These are phyloP conservation scores for Monosporozyma unispora DNA, from an alignment of 805 yeast species.

Conservation along the genomic window DNA sequence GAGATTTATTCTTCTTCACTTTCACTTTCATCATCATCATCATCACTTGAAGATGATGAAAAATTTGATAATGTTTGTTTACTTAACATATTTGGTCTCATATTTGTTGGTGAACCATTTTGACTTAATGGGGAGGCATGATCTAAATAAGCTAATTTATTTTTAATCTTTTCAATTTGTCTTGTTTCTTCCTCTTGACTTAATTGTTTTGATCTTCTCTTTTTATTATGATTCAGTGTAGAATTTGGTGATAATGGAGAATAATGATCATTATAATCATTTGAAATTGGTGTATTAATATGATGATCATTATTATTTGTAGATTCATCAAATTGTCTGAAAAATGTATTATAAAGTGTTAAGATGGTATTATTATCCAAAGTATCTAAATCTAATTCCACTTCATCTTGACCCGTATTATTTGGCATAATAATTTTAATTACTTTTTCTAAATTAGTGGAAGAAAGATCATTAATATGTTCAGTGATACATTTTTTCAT, in stretches of 20 bases:
- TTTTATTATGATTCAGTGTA: conserved; percentile 12
- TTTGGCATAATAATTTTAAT: conserved; percentile 70
- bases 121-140: conserved; percentile 39
- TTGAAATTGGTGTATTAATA: conserved; percentile 20
- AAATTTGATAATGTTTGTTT: conserved; percentile 7
- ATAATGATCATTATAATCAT: conserved; percentile 5
- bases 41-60: conserved; percentile 26
- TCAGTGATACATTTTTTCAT: conserved; percentile 94
- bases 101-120: conserved; percentile 29
- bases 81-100: not conserved
- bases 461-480: conserved; percentile 66
- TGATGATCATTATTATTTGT: conserved; percentile 24
- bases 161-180: conserved; percentile 63
- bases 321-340: conserved; percentile 35
- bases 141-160: conserved; percentile 67
- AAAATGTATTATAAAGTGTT: conserved; percentile 77
- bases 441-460: conserved; percentile 74
- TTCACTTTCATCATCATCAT: conserved; percentile 53
- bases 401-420: conserved; percentile 68
- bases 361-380: conserved; percentile 75
- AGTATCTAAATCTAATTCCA: conserved; percentile 92
- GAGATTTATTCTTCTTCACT: conserved; percentile 58
- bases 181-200: conserved; percentile 57
- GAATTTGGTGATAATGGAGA: conserved; percentile 25
- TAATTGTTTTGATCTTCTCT: conserved; percentile 47